Base-by-base conservation (phyloP, 352 stramenopile genomes). In the Globisporangium cystogenes region DNA sequence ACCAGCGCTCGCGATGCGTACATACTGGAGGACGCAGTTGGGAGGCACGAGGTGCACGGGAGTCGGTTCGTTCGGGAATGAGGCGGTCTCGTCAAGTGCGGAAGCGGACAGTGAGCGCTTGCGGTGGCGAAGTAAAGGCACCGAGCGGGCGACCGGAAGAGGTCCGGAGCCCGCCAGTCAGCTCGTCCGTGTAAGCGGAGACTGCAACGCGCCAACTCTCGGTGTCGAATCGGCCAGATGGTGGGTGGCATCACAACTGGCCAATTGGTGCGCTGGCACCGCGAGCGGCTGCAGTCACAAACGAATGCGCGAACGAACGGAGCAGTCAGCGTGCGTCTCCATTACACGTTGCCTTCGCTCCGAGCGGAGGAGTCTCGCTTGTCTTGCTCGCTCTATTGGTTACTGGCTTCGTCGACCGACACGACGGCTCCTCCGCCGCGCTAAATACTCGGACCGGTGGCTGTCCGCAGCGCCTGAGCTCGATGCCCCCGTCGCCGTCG, bases 381-480 rank as follows among this genome's bases (percentile, higher is more conserved):
- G n/a, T 39, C 50, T 39, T 57, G 40, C 21, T 39, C 26, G 14
- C 18, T 43, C 21, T 41, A 45, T 45, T 56, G 51, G 47, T 49
- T 49, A 43, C 40, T 42, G 51, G 51, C 51, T 43, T 43, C 21
- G 40, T 36, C 40, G 51, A 49, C 40, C 51, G 27, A 49, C 40
- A 27, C 20, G 23, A 7, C 10, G 4, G 5, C 18, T 4, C 36
- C 12, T 41, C 36, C 36, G 26, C 45, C 43, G 49, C 57, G 62
- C 26, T 60, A 59, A 59, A 53, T 59, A 53, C 53, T 53, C 44
- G 26, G 51, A 56, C n/a, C 50, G 36, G 27, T n/a, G 51, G 40
- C n/a, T 18, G 7, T 43, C 36, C 6, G 33, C 33, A 18, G 14
- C 33, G 18, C 12, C 14, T 39, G 33, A 11, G 5, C 33, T 12